These are phyloP conservation scores for cucumber (Cucumis sativus) DNA, from an alignment of 306 rosid genomes.

Conservation along the genomic window Cucumber_9930_V3 NC_026657.2:4826501-4827000, in stretches of 20 bases:
- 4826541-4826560: too few species aligned
- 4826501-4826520: too few species aligned
- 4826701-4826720: not conserved
- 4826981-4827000: constrained; percentile 34
- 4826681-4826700: not conserved
- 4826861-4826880: constrained; percentile 16
- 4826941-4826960: constrained; percentile 32
- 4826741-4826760: too few species aligned
- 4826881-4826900: constrained; percentile 27
- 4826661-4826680: not conserved
- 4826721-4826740: not conserved
- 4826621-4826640: not conserved
- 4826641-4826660: not conserved
- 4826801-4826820: constrained; percentile 12
- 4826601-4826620: too few species aligned
- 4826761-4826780: constrained; percentile 8
- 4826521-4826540: too few species aligned
- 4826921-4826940: constrained; percentile 19
- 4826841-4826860: constrained; percentile 14
- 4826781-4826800: not conserved
- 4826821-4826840: constrained; percentile 10
- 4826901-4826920: constrained; percentile 5
- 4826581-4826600: too few species aligned
- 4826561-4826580: too few species aligned
- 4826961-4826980: constrained; percentile 33